Evolutionary conservation across 768 basidiomycete species (phyloP), one percentile per base, ranked within the genome.

Genomic region (Termitomyces sp.): DNA sequence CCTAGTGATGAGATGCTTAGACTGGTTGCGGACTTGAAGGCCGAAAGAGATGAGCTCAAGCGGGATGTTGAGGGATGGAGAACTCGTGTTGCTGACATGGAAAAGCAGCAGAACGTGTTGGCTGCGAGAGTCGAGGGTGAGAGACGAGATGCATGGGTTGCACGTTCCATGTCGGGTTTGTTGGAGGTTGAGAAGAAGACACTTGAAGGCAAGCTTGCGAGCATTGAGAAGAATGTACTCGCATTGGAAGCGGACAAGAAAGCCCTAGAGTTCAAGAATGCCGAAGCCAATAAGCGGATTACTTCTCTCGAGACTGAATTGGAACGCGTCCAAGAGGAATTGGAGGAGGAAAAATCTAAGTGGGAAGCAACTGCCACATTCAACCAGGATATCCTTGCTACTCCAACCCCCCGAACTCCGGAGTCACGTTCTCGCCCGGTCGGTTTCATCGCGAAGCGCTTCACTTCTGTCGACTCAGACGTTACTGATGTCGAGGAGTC

Each of bases 31-130:
- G 90, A 91, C 65, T 77, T 92, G 62, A 93, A 94, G 67, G 79
- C 86, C 12, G 94, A 98, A 70, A 78, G 95, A 29, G 95, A 98
- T 63, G 88, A 93, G 55, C 76, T 98, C 48, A 88, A 87, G 67
- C 83, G 85, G 49, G 94, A 98, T 68, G 85, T 94, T 0, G 88
- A 93, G 60, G 89, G 88, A 0, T 96, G 94, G 92, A 79, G 89
- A 57, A 77, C 71, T 32, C 79, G 94, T 22, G 89, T 94, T 44
- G 76, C 75, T 13, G 87, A 89, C 63, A 76, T 91, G 62, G 91
- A 96, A 62, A 85, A 82, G 52, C 85, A 86, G 60, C 70, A 84
- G 22, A 73, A 76, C 39, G 72, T 85, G 35, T 80, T 96, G 47
- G 78, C 82, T 23, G 82, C 81, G 56, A 76, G 88, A 11, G 77